phyloP scores from a whole-genome alignment of 306 rosid species.

The Styphnolobium japonicum region DNA sequence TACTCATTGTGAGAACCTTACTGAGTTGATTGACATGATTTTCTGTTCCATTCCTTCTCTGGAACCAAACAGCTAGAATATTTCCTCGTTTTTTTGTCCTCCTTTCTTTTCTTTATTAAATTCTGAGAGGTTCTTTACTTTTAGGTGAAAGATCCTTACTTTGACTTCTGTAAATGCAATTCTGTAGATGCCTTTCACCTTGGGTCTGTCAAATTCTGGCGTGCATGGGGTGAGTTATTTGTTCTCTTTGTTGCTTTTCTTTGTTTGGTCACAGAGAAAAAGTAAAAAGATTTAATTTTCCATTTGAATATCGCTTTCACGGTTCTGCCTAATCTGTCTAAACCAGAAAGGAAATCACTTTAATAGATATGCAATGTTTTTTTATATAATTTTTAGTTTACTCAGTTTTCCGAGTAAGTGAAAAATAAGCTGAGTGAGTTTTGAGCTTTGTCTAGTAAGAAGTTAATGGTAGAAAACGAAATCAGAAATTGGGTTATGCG shows the following conservation, averaged over 20 bases:
- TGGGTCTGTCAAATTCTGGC: conserved; percentile 57
- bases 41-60: background rate
- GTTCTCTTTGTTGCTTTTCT: background rate
- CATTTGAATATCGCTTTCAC: background rate
- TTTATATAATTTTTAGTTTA: background rate
- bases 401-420: background rate
- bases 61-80: conserved; percentile 9
- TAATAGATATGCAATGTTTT: background rate
- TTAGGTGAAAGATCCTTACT: conserved; percentile 34
- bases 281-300: background rate
- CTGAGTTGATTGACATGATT: too few relatives aligned
- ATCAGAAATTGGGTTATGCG: background rate
- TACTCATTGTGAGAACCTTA: too few relatives aligned
- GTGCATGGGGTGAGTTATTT: conserved; percentile 70
- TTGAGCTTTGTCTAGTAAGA: conserved; percentile 4
- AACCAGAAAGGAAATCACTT: background rate
- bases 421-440: conserved; percentile 4
- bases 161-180: conserved; percentile 49
- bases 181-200: conserved; percentile 49
- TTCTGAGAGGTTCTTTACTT: background rate
- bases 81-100: background rate
- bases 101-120: background rate
- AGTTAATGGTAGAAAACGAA: conserved; percentile 2
- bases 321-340: background rate
- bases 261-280: background rate